Percentiles rank a stretch among this genome's conserved stretches.
These are phyloP conservation scores for Capsella rubella DNA, from an alignment of 441 rosid species.

Conservation along the genomic window DNA sequence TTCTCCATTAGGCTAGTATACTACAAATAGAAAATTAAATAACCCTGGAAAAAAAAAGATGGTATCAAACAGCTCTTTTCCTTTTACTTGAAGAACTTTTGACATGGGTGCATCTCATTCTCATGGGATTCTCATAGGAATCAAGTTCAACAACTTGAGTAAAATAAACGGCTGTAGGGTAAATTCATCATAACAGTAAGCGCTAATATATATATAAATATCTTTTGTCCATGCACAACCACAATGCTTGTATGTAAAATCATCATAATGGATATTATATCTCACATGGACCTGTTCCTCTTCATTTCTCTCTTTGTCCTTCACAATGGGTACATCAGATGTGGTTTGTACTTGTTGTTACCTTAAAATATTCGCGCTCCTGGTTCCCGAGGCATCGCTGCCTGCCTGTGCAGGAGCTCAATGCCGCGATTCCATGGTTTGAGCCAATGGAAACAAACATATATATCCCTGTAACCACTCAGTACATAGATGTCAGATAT, in stretches of 20 bases:
- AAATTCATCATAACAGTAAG: slow-evolving; percentile 28
- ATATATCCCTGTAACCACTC: slow-evolving; percentile 44
- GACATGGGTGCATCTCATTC: slow-evolving; percentile 29
- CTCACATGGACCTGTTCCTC: slow-evolving; percentile 57
- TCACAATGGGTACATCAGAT: slow-evolving; percentile 52
- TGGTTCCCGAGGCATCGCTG: slow-evolving; percentile 51
- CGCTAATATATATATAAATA: slow-evolving; percentile 47
- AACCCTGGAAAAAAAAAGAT: not conserved
- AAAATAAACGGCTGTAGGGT: slow-evolving; percentile 25
- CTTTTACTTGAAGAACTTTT: slow-evolving; percentile 11
- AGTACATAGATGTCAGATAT: slow-evolving; percentile 38
- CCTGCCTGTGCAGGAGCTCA: slow-evolving; percentile 54
- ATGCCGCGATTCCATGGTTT: slow-evolving; percentile 64
- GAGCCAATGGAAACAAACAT: slow-evolving; percentile 54
- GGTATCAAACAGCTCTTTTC: slow-evolving; percentile 18
- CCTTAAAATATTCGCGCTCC: slow-evolving; percentile 47
- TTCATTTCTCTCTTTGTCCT: slow-evolving; percentile 50
- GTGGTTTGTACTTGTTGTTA: slow-evolving; percentile 40
- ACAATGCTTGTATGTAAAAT: slow-evolving; percentile 3
- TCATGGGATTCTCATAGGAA: slow-evolving; percentile 28
- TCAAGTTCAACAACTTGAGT: slow-evolving; percentile 25
- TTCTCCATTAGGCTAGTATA: not conserved
- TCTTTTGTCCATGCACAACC: slow-evolving; percentile 37
- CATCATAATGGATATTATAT: slow-evolving; percentile 45
- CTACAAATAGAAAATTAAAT: not conserved